Evolutionary conservation across 306 rosid genomes (phyloP).

Genomic region (Quercus rubra): DNA sequence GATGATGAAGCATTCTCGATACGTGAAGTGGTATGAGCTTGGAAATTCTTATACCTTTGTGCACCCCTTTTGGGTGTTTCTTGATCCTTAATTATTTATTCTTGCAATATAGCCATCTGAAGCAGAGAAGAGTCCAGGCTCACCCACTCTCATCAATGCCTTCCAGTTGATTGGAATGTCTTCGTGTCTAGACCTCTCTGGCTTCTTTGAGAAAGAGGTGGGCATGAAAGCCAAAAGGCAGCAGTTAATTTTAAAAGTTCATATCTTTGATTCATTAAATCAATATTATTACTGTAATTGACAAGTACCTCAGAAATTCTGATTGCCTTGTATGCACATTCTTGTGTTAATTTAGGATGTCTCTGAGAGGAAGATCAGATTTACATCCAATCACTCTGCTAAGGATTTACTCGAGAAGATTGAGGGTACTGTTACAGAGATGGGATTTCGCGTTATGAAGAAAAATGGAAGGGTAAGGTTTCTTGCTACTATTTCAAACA

Average conservation of each 20-base stretch:
- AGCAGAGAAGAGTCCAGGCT: slow-evolving; percentile 41
- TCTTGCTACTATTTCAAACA: neutral
- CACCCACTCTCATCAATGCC: slow-evolving; percentile 70
- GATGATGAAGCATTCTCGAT: slow-evolving; percentile 49
- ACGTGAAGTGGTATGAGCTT: slow-evolving; percentile 47
- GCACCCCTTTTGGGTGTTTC: neutral
- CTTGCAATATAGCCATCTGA: slow-evolving; percentile 46
- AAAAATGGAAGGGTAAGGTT: slow-evolving; percentile 74
- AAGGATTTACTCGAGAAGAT: slow-evolving; percentile 68
- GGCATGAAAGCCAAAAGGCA: slow-evolving; percentile 11
- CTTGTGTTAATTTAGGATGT: slow-evolving; percentile 49
- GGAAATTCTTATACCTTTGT: neutral
- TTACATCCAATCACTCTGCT: slow-evolving; percentile 70
- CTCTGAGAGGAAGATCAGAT: slow-evolving; percentile 90
- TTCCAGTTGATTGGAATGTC: slow-evolving; percentile 97
- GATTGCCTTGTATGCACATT: neutral
- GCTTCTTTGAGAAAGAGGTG: slow-evolving; percentile 94
- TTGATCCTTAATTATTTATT: neutral
- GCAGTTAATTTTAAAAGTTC: neutral
- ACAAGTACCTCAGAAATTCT: neutral
- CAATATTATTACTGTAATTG: neutral
- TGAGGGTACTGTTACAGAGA: slow-evolving; percentile 60
- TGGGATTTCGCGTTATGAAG: slow-evolving; percentile 75
- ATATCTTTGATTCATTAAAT: neutral
- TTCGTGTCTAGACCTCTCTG: slow-evolving; percentile 85